Evolutionary conservation across 169 alveolate genomes (phyloP), one percentile per base, ranked within the genome.

Genomic region (Perkinsus marinus): DNA sequence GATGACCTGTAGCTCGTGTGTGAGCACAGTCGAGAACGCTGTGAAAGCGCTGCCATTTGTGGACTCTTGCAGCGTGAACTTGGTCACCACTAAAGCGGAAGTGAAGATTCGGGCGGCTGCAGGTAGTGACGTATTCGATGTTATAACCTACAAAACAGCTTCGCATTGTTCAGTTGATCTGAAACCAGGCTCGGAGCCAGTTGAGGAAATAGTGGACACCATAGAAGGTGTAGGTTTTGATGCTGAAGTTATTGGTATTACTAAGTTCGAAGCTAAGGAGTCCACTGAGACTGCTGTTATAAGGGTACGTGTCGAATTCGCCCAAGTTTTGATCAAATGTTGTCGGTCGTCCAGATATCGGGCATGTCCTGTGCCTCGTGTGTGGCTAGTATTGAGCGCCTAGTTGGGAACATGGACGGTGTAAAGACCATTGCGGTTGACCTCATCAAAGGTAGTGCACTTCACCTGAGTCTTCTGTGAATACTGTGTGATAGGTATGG

Each of bases 1-100:
- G 39, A 90, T 90, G 91, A 90, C 91, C 38, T 90, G 91, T 39
- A 90, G 91, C 46, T 43, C 91, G n/a, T 90, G 91, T 22, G 37
- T 36, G 39, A 37, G 91, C 69, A 43, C 91, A 7, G 57, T 90
- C 39, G 91, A 90, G 39, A 90, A 90, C 39, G 38, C 57, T 57
- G 79, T 57, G 36, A 57, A 57, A 2, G 26, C 79, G 7, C 22
- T 57, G 34, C 79, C 79, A 57, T 57, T 57, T 16, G 79, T 57
- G 7, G 79, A 57, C 79, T 57, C 79, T 2, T 57, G 79, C 22
- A 57, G 79, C 22, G 79, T 57, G 9, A 57, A 57, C 22, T 57
- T 57, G 79, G 79, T 57, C 3, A 57, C 79, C 22, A 57, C 79
- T 16, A 57, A 57, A 30, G 79, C 79, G 7, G 79, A 57, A 57